phyloP scores from a whole-genome alignment of 2,329 filamentous ascomycete species.

The Aspergillus sergii region DNA sequence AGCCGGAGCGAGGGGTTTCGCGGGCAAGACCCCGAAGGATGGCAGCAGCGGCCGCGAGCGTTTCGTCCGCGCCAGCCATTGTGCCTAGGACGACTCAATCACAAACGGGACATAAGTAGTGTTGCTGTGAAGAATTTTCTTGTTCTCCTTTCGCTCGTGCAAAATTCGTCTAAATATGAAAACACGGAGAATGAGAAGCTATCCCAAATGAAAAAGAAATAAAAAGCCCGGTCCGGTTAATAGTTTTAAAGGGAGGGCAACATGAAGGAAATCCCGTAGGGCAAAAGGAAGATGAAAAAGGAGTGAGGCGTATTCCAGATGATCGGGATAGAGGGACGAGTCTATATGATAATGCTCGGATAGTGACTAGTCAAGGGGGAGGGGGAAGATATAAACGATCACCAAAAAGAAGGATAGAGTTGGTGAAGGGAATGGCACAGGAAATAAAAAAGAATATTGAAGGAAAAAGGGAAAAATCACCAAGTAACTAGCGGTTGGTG shows the following conservation, averaged over 20 bases:
- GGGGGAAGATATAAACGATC: neutral
- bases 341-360: neutral
- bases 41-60: slow-evolving; percentile 49
- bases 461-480: slow-evolving; percentile 1
- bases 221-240: neutral
- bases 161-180: slow-evolving; percentile 8
- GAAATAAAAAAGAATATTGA: slow-evolving; percentile 5
- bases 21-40: slow-evolving; percentile 50
- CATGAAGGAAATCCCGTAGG: slow-evolving; percentile 2
- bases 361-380: neutral
- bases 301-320: slow-evolving; percentile 3
- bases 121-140: slow-evolving; percentile 9
- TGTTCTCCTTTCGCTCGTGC: slow-evolving; percentile 9
- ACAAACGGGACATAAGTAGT: slow-evolving; percentile 25
- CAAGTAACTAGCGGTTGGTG: neutral
- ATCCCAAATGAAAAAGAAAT: neutral
- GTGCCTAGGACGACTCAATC: slow-evolving; percentile 34
- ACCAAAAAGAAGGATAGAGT: slow-evolving; percentile 7
- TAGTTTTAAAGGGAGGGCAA: slow-evolving; percentile 2
- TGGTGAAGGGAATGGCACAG: neutral
- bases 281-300: slow-evolving; percentile 1
- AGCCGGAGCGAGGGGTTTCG: slow-evolving; percentile 38
- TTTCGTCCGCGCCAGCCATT: slow-evolving; percentile 52
- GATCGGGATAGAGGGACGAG: neutral
- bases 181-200: slow-evolving; percentile 5